A percentile compares a stretch with the other conserved stretches of the same genome.
Conservation (phyloP, 495 filamentous ascomycete species). For the Sphaerosporella brunnea region DNA sequence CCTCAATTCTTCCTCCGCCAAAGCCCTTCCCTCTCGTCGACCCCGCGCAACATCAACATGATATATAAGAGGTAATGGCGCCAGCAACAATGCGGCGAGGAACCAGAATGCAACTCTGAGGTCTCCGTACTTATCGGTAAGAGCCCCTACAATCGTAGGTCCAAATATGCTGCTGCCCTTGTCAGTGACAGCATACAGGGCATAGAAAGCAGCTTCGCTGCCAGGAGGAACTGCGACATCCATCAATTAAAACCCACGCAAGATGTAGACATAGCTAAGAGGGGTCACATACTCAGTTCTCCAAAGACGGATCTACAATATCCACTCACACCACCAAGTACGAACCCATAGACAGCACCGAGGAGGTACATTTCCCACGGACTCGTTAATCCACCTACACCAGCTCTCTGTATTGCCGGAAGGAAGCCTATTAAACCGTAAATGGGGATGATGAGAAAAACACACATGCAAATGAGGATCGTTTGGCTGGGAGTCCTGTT, state of each 20-base stretch:
- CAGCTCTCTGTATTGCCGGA: constrained; percentile 55
- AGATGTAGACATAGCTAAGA: neutral
- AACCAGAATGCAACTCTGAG: constrained; percentile 92
- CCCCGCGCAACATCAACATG: constrained; percentile 82
- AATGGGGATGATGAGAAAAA: constrained; percentile 83
- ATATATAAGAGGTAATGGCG: constrained; percentile 69
- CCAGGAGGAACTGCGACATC: constrained; percentile 85
- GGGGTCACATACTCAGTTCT: constrained; percentile 39
- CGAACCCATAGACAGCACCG: constrained; percentile 77
- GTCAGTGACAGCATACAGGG: constrained; percentile 91
- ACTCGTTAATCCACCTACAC: constrained; percentile 68
- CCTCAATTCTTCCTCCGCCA: constrained; percentile 25
- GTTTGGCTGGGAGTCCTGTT: constrained; percentile 40
- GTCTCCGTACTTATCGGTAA: constrained; percentile 76
- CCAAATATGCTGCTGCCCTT: constrained; percentile 92
- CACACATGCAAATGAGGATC: constrained; percentile 68
- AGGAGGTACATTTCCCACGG: constrained; percentile 96
- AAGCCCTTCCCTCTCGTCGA: constrained; percentile 44
- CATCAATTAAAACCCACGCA: neutral
- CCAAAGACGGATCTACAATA: constrained; percentile 89
- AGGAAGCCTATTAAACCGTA: constrained; percentile 86
- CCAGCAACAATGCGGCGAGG: constrained; percentile 59
- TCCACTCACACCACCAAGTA: constrained; percentile 78
- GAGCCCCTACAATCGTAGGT: constrained; percentile 77
- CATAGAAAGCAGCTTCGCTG: constrained; percentile 89